These are phyloP conservation scores for Macrophomina pseudophaseolina DNA, from an alignment of 2,329 filamentous ascomycete species.

Conservation along the genomic window DNA sequence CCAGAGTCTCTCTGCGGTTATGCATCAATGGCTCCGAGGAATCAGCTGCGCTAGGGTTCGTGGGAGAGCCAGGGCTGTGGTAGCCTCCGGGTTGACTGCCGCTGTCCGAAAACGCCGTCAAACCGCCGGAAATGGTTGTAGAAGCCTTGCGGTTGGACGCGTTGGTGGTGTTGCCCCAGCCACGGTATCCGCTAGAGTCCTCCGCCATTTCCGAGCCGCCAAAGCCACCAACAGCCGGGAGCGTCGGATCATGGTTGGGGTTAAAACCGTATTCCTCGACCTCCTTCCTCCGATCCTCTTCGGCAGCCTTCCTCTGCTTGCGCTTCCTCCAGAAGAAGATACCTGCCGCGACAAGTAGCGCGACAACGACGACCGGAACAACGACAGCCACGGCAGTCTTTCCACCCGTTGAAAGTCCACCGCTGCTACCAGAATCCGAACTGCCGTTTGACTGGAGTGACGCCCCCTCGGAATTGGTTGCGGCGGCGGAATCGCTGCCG, in stretches of 20 bases:
- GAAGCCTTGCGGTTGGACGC: slow-evolving; percentile 77
- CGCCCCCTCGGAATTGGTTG: slow-evolving; percentile 3
- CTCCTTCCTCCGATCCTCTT: slow-evolving; percentile 90
- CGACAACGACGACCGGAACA: slow-evolving; percentile 87
- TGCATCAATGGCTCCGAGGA: slow-evolving; percentile 69
- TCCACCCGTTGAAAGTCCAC: slow-evolving; percentile 64
- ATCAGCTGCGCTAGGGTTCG: slow-evolving; percentile 67
- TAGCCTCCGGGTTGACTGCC: slow-evolving; percentile 61
- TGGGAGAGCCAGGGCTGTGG: slow-evolving; percentile 64
- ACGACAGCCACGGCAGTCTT: slow-evolving; percentile 93
- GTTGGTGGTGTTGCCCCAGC: slow-evolving; percentile 86
- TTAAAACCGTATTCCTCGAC: slow-evolving; percentile 98
- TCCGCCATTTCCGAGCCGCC: slow-evolving; percentile 74
- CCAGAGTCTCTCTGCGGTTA: slow-evolving; percentile 55
- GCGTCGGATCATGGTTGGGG: slow-evolving; percentile 90
- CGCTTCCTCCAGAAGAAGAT: slow-evolving; percentile 88
- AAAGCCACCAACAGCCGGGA: slow-evolving; percentile 64
- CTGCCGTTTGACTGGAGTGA: slow-evolving; percentile 1
- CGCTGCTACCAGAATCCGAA: slow-evolving; percentile 20
- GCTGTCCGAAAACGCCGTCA: slow-evolving; percentile 70
- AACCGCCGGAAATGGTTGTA: slow-evolving; percentile 83
- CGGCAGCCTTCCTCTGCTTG: slow-evolving; percentile 81
- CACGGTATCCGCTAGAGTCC: slow-evolving; percentile 79
- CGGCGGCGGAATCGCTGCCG: slow-evolving; percentile 10
- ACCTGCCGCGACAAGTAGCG: slow-evolving; percentile 74